Base-by-base conservation (phyloP, 129 eudicot species). In the Dittrichia graveolens region DNA sequence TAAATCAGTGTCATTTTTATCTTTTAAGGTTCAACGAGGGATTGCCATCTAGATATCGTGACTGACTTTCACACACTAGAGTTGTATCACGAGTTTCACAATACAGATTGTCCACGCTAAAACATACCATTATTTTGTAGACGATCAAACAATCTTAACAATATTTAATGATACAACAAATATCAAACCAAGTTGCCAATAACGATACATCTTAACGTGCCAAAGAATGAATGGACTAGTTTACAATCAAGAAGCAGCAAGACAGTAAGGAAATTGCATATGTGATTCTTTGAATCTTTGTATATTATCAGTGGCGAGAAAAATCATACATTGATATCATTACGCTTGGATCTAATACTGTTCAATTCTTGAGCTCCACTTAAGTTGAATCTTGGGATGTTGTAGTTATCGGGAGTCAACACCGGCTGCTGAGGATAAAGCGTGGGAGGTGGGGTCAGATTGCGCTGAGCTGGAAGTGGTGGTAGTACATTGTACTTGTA, bases 401-500 rank as follows among this genome's bases (percentile, higher is more conserved):
- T 87, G 76, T 87, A 81, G 74, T 85, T 78, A 70, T 92, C 96
- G n/a, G 96, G 98, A 7, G 98, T 89, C 52, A 84, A 85, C 80
- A 92, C 86, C 24, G 98, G 98, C 78, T 86, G 96, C 84, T 92
- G 98, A 19, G 98, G 98, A 70, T 85, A 89, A 18, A 92, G 95
- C 16, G 98, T 92, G 39, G 96, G 96, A 37, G 98, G 96, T 18
- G 98, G 98, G 5, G 96, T 89, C 76, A 92, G 83, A 73, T 90
- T 89, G 59, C 94, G 92, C 65, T 92, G 98, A 67, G 98, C 98
- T 2, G 96, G 96, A 34, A 92, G 89, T 5, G 96, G 96, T 10
- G 98, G 98, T 60, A 84, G 80, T 18, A 72, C 74, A 46, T 88
- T 91, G 85, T 91, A 84, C 81, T 88, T 91, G 83, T 88, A 86